These are phyloP conservation scores for Massospora cicadina DNA, from an alignment of 371 early-diverging fungal species.

Conservation along the genomic window DNA sequence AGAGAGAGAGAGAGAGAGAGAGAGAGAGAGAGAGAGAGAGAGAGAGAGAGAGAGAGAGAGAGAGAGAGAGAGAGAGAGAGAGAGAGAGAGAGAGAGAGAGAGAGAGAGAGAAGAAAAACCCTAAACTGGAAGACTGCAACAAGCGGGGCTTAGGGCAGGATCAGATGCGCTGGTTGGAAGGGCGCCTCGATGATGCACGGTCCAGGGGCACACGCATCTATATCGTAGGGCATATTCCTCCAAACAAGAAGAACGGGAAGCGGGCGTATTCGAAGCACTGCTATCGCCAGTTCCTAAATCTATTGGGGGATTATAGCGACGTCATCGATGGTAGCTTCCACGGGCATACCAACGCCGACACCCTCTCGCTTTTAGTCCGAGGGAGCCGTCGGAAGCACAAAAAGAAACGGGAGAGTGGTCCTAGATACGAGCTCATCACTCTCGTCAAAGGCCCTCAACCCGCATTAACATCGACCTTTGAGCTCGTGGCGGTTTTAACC, in stretches of 20 bases:
- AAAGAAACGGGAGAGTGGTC: conserved; percentile 7
- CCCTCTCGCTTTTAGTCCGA: conserved; percentile 10
- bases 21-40: too few relatives aligned
- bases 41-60: too few relatives aligned
- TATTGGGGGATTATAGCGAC: conserved; percentile 24
- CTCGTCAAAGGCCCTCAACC: conserved; percentile 5
- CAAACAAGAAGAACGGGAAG: conserved; percentile 17
- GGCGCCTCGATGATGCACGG: conserved; percentile 5
- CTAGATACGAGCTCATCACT: conserved; percentile 10
- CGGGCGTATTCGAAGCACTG: conserved; percentile 19
- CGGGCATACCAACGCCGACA: conserved; percentile 18
- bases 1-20: too few relatives aligned
- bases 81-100: too few relatives aligned
- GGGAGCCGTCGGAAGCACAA: not conserved
- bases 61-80: too few relatives aligned
- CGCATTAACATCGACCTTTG: not conserved
- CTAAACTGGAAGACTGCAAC: conserved; percentile 15
- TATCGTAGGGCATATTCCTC: conserved; percentile 31
- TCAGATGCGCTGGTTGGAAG: conserved; percentile 17
- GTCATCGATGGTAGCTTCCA: conserved; percentile 27
- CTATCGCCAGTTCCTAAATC: conserved; percentile 18
- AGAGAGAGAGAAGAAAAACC: too few relatives aligned
- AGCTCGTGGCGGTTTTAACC: conserved; percentile 16
- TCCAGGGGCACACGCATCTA: conserved; percentile 14
- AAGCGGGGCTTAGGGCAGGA: conserved; percentile 10